Evolutionary conservation across 1,284 basidiomycete species (phyloP), one percentile per base, ranked within the genome.

Genomic region (Pseudozyma hubeiensis): DNA sequence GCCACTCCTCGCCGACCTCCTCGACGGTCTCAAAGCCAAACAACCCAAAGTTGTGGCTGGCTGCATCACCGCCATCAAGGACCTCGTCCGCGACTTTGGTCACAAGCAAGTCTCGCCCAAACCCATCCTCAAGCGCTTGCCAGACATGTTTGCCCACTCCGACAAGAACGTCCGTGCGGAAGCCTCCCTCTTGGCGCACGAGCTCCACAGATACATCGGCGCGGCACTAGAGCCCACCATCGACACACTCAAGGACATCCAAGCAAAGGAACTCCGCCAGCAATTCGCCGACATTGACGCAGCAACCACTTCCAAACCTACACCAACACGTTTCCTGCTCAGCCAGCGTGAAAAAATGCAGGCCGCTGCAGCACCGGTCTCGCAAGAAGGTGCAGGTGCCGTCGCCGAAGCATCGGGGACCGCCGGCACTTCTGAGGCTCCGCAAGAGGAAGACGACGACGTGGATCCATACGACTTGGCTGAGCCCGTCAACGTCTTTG

Each of bases 111-210:
- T 91, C 34, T 90, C 92, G 35, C 88, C 91, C 62, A 88, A 88
- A 53, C 90, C 91, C 5, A 87, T 98, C 19, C 88, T 99, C 57
- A 96, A 97, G 84, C 86, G 89, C 5, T 86, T 99, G 14, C 92
- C 94, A 16, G 97, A 94, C 86, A 93, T 98, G 64, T 99, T 99
- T 77, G 91, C 90, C 4, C 97, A 99, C 81, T 91, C 90, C 13
- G 97, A 99, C 86, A 99, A 99, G 87, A 92, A 90, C 37, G 97
- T 99, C 50, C 92, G 97, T 66, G 90, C 93, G 1, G 97, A 99
- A 77, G 96, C 94, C 39, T 90, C 90, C 0, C 86, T 87, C 41
- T 90, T 99, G 17, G 88, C 90, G 0, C 90, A 92, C 75, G 87
- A 88, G 4, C 86, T 99, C 7, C 96, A 99, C 87, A 91, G 91